Evolutionary conservation across 225 moss, liverwort and hornwort genomes (phyloP), one percentile per base, ranked within the genome.

Genomic region (Straminergon stramineum): DNA sequence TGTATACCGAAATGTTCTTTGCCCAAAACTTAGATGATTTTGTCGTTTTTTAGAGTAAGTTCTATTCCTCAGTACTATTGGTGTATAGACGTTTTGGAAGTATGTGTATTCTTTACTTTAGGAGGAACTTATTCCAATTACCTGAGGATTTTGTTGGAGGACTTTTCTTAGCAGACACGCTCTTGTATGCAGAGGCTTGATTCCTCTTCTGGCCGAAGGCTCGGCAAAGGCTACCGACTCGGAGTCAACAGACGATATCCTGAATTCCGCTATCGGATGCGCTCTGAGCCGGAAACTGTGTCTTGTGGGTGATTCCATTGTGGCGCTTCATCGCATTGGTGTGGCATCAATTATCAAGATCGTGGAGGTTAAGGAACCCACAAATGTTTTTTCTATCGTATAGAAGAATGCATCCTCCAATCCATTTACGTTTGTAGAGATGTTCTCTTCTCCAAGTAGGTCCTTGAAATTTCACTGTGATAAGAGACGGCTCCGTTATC

Each of bases 281-380:
- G 96, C 96, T 57, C 48, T 93, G 78, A 93, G 86, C 77, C 93
- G 96, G 80, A 90, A 93, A 83, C 94, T 97, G 28, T 97, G 97
- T 76, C 89, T 95, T 20, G 94, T 92, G 22, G 96, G 97, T 34
- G 97, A 97, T 89, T 94, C 97, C 78, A 92, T 97, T 84, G 96
- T 97, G 88, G 97, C 96, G 60, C 94, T 97, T 80, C 97, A 97
- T 91, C 96, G 97, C 67, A 96, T 96, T 83, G 97, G 97, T 69
- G 94, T 92, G 53, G 97, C 97, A 17, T 97, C 97, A 26, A 75
- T 97, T 41, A 97, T 97, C 94, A 97, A 97, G 90, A 97, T 97
- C 92, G 90, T 97, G 95, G 97, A 95, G 79, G 94, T 96, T 77
- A 95, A 93, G 94, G 27, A 94, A 94, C 20, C 85, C 58, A 74